phyloP scores from a whole-genome alignment of 768 basidiomycete genomes.

The Neoboletus subvelutipes region DNA sequence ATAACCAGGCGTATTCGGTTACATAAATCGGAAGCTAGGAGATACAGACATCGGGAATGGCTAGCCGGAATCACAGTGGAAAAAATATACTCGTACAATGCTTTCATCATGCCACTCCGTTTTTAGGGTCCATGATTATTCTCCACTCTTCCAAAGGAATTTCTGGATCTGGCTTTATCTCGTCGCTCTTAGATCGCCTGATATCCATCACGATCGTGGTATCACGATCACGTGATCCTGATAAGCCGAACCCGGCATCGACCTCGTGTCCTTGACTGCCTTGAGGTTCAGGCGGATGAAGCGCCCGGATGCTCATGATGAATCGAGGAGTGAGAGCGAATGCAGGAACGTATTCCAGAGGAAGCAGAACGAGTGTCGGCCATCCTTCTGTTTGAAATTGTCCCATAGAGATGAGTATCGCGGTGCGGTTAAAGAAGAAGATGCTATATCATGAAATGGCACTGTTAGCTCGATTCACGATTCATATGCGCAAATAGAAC shows the following conservation, averaged over 20 bases:
- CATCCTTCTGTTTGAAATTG: slow-evolving; percentile 2
- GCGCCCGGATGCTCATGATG: slow-evolving; percentile 5
- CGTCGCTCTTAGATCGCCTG: neutral
- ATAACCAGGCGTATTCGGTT: neutral
- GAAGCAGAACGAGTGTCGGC: neutral
- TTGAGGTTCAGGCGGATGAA: neutral
- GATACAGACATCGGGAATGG: neutral
- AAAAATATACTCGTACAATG: neutral
- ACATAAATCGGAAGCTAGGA: neutral
- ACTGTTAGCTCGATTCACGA: neutral
- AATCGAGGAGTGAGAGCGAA: slow-evolving; percentile 14
- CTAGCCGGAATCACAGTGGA: neutral
- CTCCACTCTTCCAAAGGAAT: slow-evolving; percentile 1
- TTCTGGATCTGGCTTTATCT: neutral
- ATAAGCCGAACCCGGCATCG: neutral
- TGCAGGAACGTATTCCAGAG: slow-evolving; percentile 5
- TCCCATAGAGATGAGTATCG: slow-evolving; percentile 1
- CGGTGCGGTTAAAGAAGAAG: slow-evolving; percentile 7
- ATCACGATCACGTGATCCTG: neutral
- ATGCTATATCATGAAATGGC: neutral
- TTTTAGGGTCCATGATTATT: neutral
- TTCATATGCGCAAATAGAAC: neutral
- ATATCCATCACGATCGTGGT: neutral
- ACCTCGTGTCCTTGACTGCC: neutral
- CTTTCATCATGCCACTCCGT: neutral